Percentiles rank a stretch among this genome's conserved stretches.
phyloP scores from a whole-genome alignment of 2,329 filamentous ascomycete genomes.

The Exserohilum turcica region DNA sequence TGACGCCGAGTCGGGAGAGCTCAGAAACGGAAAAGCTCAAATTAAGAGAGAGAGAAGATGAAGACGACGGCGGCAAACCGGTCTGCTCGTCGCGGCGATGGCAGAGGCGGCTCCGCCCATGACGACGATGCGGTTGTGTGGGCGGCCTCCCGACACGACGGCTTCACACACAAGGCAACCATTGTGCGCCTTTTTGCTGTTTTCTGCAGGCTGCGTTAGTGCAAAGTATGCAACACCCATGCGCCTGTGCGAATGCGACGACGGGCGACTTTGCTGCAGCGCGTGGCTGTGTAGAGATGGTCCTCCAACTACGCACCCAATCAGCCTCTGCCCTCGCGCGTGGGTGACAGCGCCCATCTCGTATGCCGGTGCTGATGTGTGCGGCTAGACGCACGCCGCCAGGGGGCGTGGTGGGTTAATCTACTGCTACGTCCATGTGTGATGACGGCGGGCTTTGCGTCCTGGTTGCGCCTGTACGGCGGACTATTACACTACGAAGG shows the following conservation, averaged over 20 bases:
- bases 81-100: too few species aligned
- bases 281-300: constrained; percentile 12
- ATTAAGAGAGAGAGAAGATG: neutral
- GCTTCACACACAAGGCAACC: constrained; percentile 10
- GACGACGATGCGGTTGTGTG: constrained; percentile 5
- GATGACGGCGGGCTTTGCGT: neutral
- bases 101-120: neutral
- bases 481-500: too few species aligned
- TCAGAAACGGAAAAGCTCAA: neutral
- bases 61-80: too few species aligned
- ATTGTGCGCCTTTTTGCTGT: constrained; percentile 1
- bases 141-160: constrained; percentile 15
- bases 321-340: neutral
- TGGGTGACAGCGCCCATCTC: constrained; percentile 3
- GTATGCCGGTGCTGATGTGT: constrained; percentile 5
- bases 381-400: neutral
- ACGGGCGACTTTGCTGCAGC: constrained; percentile 8
- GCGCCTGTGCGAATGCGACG: constrained; percentile 5
- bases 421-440: too few species aligned
- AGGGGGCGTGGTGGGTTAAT: neutral
- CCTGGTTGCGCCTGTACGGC: neutral
- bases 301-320: constrained; percentile 13
- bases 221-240: constrained; percentile 4
- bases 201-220: constrained; percentile 1
- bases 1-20: neutral